Percentiles rank a stretch among this genome's conserved stretches.
Conservation (phyloP, 1,284 basidiomycete species). For the Ustilago curta region DNA sequence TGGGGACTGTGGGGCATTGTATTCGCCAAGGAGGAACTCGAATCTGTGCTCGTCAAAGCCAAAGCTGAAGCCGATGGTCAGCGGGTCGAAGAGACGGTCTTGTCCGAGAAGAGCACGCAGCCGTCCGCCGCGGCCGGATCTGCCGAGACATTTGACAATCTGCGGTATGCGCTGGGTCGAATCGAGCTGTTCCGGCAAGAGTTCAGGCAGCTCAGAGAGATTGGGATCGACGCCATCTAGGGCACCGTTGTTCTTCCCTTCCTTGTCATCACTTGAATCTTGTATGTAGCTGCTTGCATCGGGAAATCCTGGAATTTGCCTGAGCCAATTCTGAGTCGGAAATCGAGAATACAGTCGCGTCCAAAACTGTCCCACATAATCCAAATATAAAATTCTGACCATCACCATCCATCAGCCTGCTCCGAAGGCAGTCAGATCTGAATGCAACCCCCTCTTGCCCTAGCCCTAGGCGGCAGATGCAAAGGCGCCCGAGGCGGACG, state of each 20-base stretch:
- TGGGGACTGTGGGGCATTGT: slow-evolving; percentile 68
- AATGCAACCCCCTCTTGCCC: too few species aligned
- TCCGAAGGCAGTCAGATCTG: too few species aligned
- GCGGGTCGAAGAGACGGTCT: slow-evolving; percentile 27
- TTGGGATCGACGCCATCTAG: slow-evolving; percentile 37
- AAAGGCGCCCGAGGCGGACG: too few species aligned
- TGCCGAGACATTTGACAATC: slow-evolving; percentile 63
- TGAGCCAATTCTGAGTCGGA: too few species aligned
- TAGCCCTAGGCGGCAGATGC: too few species aligned
- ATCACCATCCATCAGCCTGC: too few species aligned
- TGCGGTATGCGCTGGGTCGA: slow-evolving; percentile 63
- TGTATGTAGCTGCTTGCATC: too few species aligned
- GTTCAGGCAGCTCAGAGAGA: slow-evolving; percentile 35
- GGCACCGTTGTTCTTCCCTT: background rate
- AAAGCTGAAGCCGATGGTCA: slow-evolving; percentile 33
- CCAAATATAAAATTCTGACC: too few species aligned
- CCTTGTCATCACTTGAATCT: too few species aligned
- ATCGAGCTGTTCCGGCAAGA: slow-evolving; percentile 64
- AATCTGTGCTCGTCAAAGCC: slow-evolving; percentile 42
- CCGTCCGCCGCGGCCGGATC: slow-evolving; percentile 24
- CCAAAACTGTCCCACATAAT: too few species aligned
- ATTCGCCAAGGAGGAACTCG: slow-evolving; percentile 61
- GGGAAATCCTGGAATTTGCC: too few species aligned
- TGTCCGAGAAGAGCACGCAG: slow-evolving; percentile 17
- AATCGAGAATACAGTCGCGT: too few species aligned